Percentiles rank a stretch among this genome's conserved stretches.
Evolutionary conservation across 2,329 filamentous ascomycete species (phyloP).

Genomic region (Talaromyces sp.): DNA sequence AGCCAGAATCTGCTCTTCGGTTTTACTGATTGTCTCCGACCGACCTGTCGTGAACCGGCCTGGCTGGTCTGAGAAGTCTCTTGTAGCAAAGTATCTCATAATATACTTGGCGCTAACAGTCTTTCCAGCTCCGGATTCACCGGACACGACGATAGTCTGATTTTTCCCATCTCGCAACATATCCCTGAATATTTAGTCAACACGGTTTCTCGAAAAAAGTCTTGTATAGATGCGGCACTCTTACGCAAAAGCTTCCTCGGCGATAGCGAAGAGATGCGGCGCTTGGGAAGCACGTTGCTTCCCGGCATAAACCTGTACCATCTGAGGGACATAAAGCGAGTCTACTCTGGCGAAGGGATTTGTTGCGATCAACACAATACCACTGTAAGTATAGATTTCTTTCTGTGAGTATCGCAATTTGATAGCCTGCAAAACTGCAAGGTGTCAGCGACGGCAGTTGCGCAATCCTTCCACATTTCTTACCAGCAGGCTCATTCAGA

Average conservation of each 20-base stretch:
- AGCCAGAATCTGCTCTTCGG: constrained; percentile 95
- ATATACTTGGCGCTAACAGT: constrained; percentile 99
- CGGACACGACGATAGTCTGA: constrained; percentile 98
- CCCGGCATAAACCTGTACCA: constrained; percentile 99
- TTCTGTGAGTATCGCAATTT: constrained; percentile 95
- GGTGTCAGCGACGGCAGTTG: constrained; percentile 25
- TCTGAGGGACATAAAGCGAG: constrained; percentile 95
- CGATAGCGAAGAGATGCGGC: constrained; percentile 96
- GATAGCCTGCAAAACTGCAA: constrained; percentile 88
- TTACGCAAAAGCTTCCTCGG: constrained; percentile 96
- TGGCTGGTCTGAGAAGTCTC: constrained; percentile 87
- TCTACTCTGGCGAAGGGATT: constrained; percentile 98
- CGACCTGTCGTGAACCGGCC: constrained; percentile 72
- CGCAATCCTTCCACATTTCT: constrained; percentile 27
- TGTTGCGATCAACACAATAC: constrained; percentile 96
- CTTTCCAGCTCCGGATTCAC: constrained; percentile 97
- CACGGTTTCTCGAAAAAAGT: not conserved
- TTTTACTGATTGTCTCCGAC: constrained; percentile 85
- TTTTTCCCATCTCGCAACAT: constrained; percentile 96
- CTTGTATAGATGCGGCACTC: constrained; percentile 37
- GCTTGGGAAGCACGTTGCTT: constrained; percentile 96
- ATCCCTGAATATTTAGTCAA: constrained; percentile 57
- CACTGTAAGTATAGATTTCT: constrained; percentile 99
- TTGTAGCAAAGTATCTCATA: constrained; percentile 98
- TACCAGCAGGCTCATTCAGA: constrained; percentile 96